Percentiles rank a stretch among this genome's conserved stretches.
Evolutionary conservation across 1,284 basidiomycete genomes (phyloP).

Genomic region (Melampsora larici-populina): DNA sequence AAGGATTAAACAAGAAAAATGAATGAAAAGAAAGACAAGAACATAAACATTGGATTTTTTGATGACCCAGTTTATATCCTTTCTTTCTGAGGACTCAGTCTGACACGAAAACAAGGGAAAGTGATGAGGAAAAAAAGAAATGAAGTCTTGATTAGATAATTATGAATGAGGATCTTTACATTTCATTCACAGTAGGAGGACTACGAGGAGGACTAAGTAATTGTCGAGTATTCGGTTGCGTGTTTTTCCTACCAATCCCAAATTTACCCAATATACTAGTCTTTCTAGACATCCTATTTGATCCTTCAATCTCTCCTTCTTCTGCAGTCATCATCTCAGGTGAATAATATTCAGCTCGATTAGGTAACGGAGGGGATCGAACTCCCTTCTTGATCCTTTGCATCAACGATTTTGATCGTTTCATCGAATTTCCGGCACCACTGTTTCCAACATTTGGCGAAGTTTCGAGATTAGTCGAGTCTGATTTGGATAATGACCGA

Average conservation of each 20-base stretch:
- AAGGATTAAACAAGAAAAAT: no score
- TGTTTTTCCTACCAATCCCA: not conserved
- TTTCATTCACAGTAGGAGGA: no score
- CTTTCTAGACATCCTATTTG: slow-evolving; percentile 25
- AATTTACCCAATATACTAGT: slow-evolving; percentile 28
- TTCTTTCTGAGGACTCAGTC: no score
- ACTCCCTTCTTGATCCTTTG: slow-evolving; percentile 78
- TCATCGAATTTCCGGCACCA: slow-evolving; percentile 48
- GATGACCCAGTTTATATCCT: no score
- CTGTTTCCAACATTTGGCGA: not conserved
- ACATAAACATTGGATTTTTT: no score
- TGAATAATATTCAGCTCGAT: slow-evolving; percentile 51
- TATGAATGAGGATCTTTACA: no score
- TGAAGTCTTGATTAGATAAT: no score
- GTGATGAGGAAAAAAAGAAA: no score
- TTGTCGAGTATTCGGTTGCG: no score
- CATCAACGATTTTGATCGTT: slow-evolving; percentile 73
- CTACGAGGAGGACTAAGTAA: no score
- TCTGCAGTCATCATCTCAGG: not conserved
- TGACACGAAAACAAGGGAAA: no score
- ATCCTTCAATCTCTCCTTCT: not conserved
- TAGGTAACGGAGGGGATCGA: slow-evolving; percentile 72
- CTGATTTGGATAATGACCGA: not conserved
- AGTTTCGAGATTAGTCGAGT: not conserved
- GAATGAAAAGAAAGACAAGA: no score